A percentile compares a stretch with the other conserved stretches of the same genome.
These are phyloP conservation scores for Sclerotiophoma versabilis DNA, from an alignment of 2,329 filamentous ascomycete species.

Conservation along the genomic window DNA sequence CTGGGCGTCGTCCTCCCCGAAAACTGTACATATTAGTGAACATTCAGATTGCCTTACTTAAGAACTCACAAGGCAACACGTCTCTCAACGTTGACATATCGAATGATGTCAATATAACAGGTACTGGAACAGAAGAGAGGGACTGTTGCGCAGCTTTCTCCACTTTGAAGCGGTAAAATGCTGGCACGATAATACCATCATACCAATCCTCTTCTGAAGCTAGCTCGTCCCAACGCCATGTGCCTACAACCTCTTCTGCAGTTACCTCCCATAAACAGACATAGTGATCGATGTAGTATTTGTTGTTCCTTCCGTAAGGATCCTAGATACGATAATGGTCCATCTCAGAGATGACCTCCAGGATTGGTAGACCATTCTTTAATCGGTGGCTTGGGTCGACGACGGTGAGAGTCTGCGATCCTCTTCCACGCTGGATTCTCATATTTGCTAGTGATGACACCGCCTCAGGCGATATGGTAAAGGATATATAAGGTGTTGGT, in stretches of 20 bases:
- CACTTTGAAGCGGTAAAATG: neutral
- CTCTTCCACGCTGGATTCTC: neutral
- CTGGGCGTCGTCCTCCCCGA: too few relatives aligned
- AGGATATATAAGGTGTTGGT: slow-evolving; percentile 15
- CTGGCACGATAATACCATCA: slow-evolving; percentile 17
- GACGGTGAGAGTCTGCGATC: slow-evolving; percentile 15
- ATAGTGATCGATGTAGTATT: slow-evolving; percentile 23
- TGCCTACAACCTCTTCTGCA: slow-evolving; percentile 21
- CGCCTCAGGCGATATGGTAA: neutral
- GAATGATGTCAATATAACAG: neutral
- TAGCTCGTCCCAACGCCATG: slow-evolving; percentile 18
- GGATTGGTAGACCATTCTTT: slow-evolving; percentile 18
- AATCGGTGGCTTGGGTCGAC: slow-evolving; percentile 22
- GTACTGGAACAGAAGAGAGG: neutral
- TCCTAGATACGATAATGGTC: slow-evolving; percentile 13
- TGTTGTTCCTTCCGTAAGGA: slow-evolving; percentile 12
- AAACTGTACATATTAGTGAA: neutral
- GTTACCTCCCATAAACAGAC: slow-evolving; percentile 30
- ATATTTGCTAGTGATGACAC: neutral
- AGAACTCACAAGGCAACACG: neutral
- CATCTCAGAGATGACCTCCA: slow-evolving; percentile 22
- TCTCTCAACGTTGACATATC: neutral
- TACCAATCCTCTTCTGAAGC: slow-evolving; percentile 19
- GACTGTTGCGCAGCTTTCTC: neutral
- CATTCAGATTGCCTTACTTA: too few relatives aligned